These are phyloP conservation scores for Diplodia seriata DNA, from an alignment of 2,329 filamentous ascomycete species.

Conservation along the genomic window DNA sequence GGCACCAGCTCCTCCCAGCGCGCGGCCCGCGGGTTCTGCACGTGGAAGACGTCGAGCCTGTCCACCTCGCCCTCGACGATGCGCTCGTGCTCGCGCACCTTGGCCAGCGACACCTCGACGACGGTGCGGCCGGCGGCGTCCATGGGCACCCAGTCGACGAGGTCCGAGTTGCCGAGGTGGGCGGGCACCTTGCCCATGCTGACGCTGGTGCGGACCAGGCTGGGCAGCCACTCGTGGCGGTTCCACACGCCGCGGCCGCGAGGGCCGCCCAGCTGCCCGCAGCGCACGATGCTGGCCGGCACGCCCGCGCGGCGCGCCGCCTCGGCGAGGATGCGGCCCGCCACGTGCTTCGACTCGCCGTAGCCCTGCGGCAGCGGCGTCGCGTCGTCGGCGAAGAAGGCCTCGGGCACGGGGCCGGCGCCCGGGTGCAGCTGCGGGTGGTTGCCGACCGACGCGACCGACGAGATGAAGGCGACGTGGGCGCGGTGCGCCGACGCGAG, in stretches of 20 bases:
- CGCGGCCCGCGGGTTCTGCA: slow-evolving; percentile 33
- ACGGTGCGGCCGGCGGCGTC: slow-evolving; percentile 32
- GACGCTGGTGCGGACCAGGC: slow-evolving; percentile 38
- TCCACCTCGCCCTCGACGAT: neutral
- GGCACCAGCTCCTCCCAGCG: slow-evolving; percentile 33
- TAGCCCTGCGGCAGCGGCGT: slow-evolving; percentile 47
- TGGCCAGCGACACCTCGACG: slow-evolving; percentile 22
- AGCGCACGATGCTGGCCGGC: slow-evolving; percentile 39
- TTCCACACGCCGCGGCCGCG: slow-evolving; percentile 39
- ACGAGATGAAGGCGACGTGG: slow-evolving; percentile 49
- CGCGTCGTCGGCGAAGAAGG: slow-evolving; percentile 39
- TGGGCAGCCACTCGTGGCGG: slow-evolving; percentile 41
- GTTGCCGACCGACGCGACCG: slow-evolving; percentile 46
- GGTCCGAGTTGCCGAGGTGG: slow-evolving; percentile 35
- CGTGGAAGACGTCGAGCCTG: slow-evolving; percentile 34
- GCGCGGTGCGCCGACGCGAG: slow-evolving; percentile 35
- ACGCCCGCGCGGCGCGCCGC: slow-evolving; percentile 41
- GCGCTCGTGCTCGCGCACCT: neutral
- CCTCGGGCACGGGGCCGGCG: slow-evolving; percentile 42
- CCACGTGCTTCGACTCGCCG: slow-evolving; percentile 48
- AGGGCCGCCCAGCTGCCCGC: slow-evolving; percentile 45
- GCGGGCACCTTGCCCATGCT: slow-evolving; percentile 36
- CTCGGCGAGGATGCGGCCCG: slow-evolving; percentile 42
- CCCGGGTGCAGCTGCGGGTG: slow-evolving; percentile 33
- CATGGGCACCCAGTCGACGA: slow-evolving; percentile 41